Conservation (phyloP, 208 protist genomes). For the Leishmania tarentolae region DNA sequence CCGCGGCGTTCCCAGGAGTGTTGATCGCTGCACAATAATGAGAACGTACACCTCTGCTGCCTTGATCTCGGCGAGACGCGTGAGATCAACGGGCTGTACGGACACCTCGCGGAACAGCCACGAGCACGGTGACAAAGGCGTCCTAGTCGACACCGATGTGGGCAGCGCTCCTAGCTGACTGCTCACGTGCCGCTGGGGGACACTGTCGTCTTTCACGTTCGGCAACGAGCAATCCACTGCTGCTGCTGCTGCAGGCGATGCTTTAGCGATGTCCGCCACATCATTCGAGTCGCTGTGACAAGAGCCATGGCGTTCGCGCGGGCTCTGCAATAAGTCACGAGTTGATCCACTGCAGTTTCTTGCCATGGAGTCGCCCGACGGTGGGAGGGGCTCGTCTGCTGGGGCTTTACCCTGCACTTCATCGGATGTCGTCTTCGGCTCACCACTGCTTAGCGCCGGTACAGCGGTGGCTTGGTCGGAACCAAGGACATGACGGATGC, state of each 20-base stretch:
- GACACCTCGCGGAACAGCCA: conserved; percentile 29
- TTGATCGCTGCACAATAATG: conserved; percentile 55
- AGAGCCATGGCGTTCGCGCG: background rate
- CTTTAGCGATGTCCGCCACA: background rate
- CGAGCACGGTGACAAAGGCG: conserved; percentile 26
- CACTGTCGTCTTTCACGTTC: background rate
- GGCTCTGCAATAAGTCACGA: background rate
- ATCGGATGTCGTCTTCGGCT: background rate
- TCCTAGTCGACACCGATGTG: background rate
- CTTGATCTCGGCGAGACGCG: conserved; percentile 28
- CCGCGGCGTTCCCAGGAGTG: conserved; percentile 1
- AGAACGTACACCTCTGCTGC: conserved; percentile 61
- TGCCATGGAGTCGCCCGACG: background rate
- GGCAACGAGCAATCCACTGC: background rate
- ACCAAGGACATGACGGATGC: background rate
- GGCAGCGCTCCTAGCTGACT: background rate
- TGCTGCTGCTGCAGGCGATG: background rate
- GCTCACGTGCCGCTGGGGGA: background rate
- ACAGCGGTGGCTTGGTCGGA: background rate
- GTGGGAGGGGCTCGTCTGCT: background rate
- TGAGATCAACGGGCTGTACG: conserved; percentile 51
- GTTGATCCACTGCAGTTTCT: background rate
- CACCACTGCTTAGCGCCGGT: background rate
- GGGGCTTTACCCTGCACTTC: background rate
- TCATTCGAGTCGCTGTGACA: background rate